phyloP scores from a whole-genome alignment of 768 basidiomycete genomes.

The Chalciporus sphaerocephalus region DNA sequence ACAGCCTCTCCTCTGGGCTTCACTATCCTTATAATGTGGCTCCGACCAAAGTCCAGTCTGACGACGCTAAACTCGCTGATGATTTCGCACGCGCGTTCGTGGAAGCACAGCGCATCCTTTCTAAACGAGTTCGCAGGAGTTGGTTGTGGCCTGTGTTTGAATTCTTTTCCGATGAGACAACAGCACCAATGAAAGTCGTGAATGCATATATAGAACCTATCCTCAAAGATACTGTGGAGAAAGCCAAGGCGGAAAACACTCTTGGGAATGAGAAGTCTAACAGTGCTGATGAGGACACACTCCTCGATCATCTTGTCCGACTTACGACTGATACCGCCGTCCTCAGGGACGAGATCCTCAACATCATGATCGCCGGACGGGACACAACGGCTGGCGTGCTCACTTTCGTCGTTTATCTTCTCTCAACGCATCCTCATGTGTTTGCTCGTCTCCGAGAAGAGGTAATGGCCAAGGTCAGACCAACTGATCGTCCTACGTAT shows the following conservation, averaged over 20 bases:
- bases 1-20: constrained; percentile 47
- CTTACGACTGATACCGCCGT: constrained; percentile 40
- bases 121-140: constrained; percentile 40
- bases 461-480: constrained; percentile 49
- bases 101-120: constrained; percentile 42
- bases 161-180: constrained; percentile 43
- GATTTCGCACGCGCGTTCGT: constrained; percentile 48
- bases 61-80: constrained; percentile 33
- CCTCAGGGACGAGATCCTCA: constrained; percentile 31
- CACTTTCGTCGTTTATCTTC: constrained; percentile 38
- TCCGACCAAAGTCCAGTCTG: constrained; percentile 15
- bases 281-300: constrained; percentile 42
- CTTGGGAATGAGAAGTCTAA: constrained; percentile 22
- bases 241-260: constrained; percentile 28
- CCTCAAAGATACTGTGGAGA: constrained; percentile 40
- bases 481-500: constrained; percentile 43
- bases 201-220: constrained; percentile 50
- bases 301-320: constrained; percentile 54
- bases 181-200: constrained; percentile 48
- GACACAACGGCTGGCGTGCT: constrained; percentile 33
- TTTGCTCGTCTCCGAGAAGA: constrained; percentile 49
- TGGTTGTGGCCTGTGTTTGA: constrained; percentile 55
- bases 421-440: constrained; percentile 49
- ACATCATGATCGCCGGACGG: constrained; percentile 34
- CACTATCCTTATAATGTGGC: constrained; percentile 47